Base-by-base conservation (phyloP, 768 basidiomycete genomes). In the Trametes coccinea region DNA sequence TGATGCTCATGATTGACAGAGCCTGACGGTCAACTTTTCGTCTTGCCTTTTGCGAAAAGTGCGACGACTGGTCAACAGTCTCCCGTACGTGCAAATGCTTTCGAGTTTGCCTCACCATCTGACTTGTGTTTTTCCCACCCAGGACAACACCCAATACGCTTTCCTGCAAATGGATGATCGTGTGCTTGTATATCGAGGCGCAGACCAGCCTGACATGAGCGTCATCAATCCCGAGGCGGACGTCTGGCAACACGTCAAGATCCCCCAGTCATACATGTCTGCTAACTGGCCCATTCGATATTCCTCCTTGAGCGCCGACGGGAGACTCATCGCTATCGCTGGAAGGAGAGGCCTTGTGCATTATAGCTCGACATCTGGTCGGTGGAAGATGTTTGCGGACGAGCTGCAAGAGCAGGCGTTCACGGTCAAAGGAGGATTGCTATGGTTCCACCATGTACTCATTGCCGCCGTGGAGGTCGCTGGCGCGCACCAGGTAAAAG, bases 181-280 rank as follows among this genome's bases (percentile, higher is more conserved):
- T 44, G 90, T 92, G 2, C 81, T 97, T 0, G 87, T 98, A 14
- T 99, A 98, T 73, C 84, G 96, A 56, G 95, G 96, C 13, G 93
- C 95, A 31, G 96, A 98, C 73, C 95, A 98, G 72, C 95, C 96
- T 5, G 95, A 98, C 71, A 90, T 97, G 88, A 96, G 93, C 70
- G 88, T 99, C 59, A 97, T 98, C 70, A 98, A 98, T 70, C 95
- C 95, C 14, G 95, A 96, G 72, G 93, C 93, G 3, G 95, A 98
- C 69, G 95, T 98, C 16, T 98, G 96, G 95, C 94, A 98, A 67
- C 90, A 92, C 75, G 90, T 98, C 73, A 96, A 95, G 84, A 93
- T 84, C 17, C 97, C 97, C 1, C 85, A 89, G 68, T 76, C 78
- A n/a, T 99, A 98, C 74, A 77, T 98, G 45, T 83, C 92, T 1